Percentiles rank a stretch among this genome's conserved stretches.
These are phyloP conservation scores for Vaccinium vitisidaea DNA, from an alignment of 148 eudicot species.

Conservation along the genomic window DNA sequence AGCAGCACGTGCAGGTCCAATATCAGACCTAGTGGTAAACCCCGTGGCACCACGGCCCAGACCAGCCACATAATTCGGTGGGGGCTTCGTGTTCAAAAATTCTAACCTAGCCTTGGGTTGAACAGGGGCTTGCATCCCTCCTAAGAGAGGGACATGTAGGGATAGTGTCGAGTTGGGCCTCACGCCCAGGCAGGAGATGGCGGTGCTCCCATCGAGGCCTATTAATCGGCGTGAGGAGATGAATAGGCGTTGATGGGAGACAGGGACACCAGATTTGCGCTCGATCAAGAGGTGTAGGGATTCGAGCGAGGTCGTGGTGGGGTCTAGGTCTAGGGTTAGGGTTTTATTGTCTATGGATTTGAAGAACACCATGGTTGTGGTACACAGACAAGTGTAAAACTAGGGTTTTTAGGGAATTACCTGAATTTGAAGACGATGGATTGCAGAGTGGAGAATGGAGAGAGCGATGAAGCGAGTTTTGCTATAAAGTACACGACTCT, in stretches of 20 bases:
- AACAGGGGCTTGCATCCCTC: constrained; percentile 84
- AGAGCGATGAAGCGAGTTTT: too few species aligned
- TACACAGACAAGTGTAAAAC: neutral
- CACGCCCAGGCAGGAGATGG: constrained; percentile 48
- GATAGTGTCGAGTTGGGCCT: constrained; percentile 42
- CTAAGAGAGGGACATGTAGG: constrained; percentile 45
- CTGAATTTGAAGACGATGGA: neutral
- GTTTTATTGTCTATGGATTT: constrained; percentile 43
- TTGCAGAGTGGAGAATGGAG: neutral
- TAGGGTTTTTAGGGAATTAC: neutral
- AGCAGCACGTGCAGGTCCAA: constrained; percentile 92
- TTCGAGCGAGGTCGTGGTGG: constrained; percentile 46
- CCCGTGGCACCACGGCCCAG: constrained; percentile 98
- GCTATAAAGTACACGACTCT: too few species aligned
- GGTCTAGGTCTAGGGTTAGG: constrained; percentile 53
- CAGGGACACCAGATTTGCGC: constrained; percentile 39
- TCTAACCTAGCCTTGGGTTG: constrained; percentile 56
- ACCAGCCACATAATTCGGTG: constrained; percentile 88
- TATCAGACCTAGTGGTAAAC: constrained; percentile 95
- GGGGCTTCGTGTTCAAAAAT: constrained; percentile 71
- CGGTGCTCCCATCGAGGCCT: constrained; percentile 19
- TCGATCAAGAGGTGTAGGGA: constrained; percentile 39
- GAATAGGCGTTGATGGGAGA: constrained; percentile 45
- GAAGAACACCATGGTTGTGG: constrained; percentile 49
- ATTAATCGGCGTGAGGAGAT: constrained; percentile 43